These are phyloP conservation scores for Trebouxia sp. DNA, from an alignment of 139 green algal species.

Conservation along the genomic window DNA sequence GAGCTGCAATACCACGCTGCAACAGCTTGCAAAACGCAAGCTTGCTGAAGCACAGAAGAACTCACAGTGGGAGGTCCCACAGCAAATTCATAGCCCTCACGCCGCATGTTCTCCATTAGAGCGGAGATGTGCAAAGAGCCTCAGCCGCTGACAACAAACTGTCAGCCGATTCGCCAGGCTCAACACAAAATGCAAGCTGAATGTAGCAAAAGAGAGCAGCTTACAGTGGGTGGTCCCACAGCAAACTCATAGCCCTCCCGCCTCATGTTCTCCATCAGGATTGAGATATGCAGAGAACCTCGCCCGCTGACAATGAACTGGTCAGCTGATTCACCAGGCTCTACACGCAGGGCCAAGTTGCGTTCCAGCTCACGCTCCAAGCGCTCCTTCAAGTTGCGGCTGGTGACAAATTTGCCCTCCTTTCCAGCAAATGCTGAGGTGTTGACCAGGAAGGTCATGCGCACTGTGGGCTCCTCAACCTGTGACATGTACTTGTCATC, in stretches of 20 bases:
- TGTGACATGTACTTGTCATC: slow-evolving; percentile 11
- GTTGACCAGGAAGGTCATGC: slow-evolving; percentile 96
- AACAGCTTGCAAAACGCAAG: neutral
- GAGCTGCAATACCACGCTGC: neutral
- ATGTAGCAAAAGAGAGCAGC: neutral
- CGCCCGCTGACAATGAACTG: slow-evolving; percentile 92
- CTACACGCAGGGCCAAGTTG: slow-evolving; percentile 95
- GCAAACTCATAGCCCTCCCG: slow-evolving; percentile 84
- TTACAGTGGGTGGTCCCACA: slow-evolving; percentile 85
- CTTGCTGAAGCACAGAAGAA: neutral
- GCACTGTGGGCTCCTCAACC: slow-evolving; percentile 97
- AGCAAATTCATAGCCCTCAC: slow-evolving; percentile 84
- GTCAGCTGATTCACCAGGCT: slow-evolving; percentile 90
- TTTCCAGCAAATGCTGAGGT: slow-evolving; percentile 94
- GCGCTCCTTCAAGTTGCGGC: slow-evolving; percentile 81
- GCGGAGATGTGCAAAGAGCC: slow-evolving; percentile 91
- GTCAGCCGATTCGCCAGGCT: slow-evolving; percentile 90
- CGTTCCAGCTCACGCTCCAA: slow-evolving; percentile 83
- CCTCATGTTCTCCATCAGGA: slow-evolving; percentile 99
- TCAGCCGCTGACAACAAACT: slow-evolving; percentile 92
- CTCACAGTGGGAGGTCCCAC: slow-evolving; percentile 85
- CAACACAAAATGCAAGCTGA: slow-evolving; percentile 87
- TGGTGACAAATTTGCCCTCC: slow-evolving; percentile 96
- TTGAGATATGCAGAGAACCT: slow-evolving; percentile 87
- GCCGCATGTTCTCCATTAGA: slow-evolving; percentile 98